Percentiles rank a stretch among this genome's conserved stretches.
Evolutionary conservation across 2,329 filamentous ascomycete genomes (phyloP).

Genomic region (Rutstroemia sp.): DNA sequence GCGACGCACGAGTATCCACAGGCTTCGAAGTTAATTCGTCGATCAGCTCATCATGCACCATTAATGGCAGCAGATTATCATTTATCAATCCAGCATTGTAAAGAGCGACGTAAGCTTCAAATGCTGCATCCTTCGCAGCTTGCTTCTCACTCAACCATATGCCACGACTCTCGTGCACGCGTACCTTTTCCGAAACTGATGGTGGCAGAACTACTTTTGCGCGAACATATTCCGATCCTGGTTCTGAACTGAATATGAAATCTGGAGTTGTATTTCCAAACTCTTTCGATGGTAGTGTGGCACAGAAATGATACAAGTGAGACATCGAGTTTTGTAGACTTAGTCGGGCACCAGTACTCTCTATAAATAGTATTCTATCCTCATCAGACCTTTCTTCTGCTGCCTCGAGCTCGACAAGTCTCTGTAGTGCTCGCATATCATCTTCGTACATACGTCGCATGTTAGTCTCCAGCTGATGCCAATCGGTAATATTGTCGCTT

Average conservation of each 20-base stretch:
- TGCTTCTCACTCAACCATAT: conserved; percentile 59
- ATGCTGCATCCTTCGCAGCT: conserved; percentile 64
- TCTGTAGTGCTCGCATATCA: conserved; percentile 23
- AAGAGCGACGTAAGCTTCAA: conserved; percentile 67
- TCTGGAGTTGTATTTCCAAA: conserved; percentile 61
- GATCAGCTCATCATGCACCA: conserved; percentile 29
- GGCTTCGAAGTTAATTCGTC: conserved; percentile 48
- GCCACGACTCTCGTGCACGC: conserved; percentile 41
- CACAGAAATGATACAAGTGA: conserved; percentile 82
- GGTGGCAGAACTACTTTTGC: conserved; percentile 65
- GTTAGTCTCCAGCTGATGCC: conserved; percentile 60
- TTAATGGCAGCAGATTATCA: conserved; percentile 64
- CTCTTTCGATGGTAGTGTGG: conserved; percentile 42
- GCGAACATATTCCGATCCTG: conserved; percentile 33
- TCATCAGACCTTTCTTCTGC: conserved; percentile 27
- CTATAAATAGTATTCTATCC: conserved; percentile 34
- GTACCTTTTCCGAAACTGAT: conserved; percentile 56
- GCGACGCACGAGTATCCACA: conserved; percentile 33
- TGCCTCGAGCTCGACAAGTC: conserved; percentile 18
- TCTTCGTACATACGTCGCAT: conserved; percentile 48
- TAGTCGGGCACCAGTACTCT: conserved; percentile 52
- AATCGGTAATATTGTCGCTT: conserved; percentile 37
- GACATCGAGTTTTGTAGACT: conserved; percentile 64
- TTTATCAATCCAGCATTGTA: conserved; percentile 67
- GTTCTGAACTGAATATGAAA: conserved; percentile 45